phyloP scores from a whole-genome alignment of 352 stramenopile species.

The Pythium plurisporium region DNA sequence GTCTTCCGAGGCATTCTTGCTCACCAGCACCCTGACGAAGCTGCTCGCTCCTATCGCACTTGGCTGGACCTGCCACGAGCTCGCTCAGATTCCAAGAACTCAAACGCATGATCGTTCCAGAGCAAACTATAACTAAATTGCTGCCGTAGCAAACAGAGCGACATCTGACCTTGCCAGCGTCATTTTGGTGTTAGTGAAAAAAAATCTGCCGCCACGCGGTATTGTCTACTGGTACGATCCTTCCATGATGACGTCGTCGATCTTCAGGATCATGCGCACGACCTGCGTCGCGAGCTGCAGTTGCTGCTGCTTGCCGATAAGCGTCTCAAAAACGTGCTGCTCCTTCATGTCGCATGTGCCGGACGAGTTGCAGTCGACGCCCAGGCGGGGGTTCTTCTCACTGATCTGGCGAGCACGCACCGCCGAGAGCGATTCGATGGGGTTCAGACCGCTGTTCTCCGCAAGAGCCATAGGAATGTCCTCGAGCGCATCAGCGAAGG shows the following conservation, averaged over 20 bases:
- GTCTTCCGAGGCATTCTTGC: constrained; percentile 41
- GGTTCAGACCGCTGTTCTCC: constrained; percentile 97
- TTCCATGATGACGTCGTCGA: constrained; percentile 98
- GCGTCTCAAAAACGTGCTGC: constrained; percentile 98
- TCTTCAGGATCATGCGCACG: constrained; percentile 99
- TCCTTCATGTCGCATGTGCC: constrained; percentile 97
- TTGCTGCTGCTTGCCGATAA: constrained; percentile 99
- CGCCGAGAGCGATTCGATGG: constrained; percentile 97
- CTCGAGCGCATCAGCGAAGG: constrained; percentile 98
- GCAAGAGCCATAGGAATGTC: constrained; percentile 99
- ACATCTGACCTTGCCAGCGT: not conserved
- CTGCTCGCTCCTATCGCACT: constrained; percentile 11
- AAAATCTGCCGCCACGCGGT: not conserved
- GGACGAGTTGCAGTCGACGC: constrained; percentile 95
- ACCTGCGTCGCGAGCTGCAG: constrained; percentile 98
- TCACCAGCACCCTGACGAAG: constrained; percentile 17
- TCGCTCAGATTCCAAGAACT: too few species aligned
- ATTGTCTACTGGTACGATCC: constrained; percentile 81
- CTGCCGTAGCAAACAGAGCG: constrained; percentile 10
- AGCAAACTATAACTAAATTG: constrained; percentile 32
- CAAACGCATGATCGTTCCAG: not conserved
- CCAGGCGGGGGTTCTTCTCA: constrained; percentile 94
- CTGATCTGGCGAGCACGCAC: constrained; percentile 94
- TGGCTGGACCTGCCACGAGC: too few species aligned
- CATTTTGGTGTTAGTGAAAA: not conserved